These are phyloP conservation scores for Spiromastix sp. DNA, from an alignment of 2,329 filamentous ascomycete species.

Conservation along the genomic window DNA sequence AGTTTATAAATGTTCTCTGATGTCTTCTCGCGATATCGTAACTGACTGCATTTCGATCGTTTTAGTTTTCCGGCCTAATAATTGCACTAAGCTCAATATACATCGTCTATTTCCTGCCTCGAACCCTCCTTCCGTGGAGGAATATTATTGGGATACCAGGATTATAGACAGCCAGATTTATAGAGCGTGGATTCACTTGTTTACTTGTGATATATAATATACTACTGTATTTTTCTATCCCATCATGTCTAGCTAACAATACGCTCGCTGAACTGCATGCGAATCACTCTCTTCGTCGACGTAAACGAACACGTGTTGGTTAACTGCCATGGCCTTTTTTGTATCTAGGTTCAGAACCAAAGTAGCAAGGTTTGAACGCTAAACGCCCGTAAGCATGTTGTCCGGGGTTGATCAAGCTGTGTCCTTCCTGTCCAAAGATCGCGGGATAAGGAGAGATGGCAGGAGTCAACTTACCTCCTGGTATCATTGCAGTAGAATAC, in stretches of 20 bases:
- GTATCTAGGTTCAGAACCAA: conserved; percentile 28
- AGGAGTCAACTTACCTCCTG: conserved; percentile 46
- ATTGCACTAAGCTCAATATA: conserved; percentile 41
- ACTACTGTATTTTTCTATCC: no score
- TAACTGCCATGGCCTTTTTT: no score
- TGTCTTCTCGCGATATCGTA: neutral
- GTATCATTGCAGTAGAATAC: conserved; percentile 46
- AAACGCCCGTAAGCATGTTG: conserved; percentile 14
- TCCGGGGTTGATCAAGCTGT: no score
- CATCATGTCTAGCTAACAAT: no score
- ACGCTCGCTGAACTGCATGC: no score
- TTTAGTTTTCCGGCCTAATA: conserved; percentile 39
- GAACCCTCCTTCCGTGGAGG: conserved; percentile 33
- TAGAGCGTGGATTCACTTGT: neutral
- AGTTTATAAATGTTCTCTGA: conserved; percentile 5
- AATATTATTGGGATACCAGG: conserved; percentile 34
- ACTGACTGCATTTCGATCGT: neutral
- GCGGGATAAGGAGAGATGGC: no score
- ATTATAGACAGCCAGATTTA: conserved; percentile 1
- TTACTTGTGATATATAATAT: no score
- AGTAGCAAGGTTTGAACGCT: conserved; percentile 28
- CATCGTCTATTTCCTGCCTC: conserved; percentile 41
- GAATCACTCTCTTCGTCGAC: no score
- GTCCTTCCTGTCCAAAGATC: no score
- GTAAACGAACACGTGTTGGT: no score